phyloP scores from a whole-genome alignment of 2,329 filamentous ascomycete genomes.

The Colletotrichum sp. region DNA sequence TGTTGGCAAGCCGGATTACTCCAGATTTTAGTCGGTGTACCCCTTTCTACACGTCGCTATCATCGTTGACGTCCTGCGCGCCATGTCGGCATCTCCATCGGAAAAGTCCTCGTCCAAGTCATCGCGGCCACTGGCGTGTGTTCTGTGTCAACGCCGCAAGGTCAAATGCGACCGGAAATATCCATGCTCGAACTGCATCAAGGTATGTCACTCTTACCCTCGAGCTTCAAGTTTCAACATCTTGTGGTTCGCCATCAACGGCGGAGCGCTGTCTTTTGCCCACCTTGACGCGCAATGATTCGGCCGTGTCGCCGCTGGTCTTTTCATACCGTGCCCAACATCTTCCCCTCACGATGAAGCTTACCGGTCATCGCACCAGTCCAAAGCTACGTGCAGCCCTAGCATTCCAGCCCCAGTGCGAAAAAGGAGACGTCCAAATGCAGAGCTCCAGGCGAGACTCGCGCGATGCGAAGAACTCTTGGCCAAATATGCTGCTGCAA shows the following conservation, averaged over 20 bases:
- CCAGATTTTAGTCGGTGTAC: background rate
- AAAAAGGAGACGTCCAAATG: constrained; percentile 63
- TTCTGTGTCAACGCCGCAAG: constrained; percentile 66
- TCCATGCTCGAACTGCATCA: constrained; percentile 64
- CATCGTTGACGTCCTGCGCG: background rate
- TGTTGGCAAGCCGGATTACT: background rate
- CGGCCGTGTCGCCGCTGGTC: background rate
- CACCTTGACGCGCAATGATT: background rate
- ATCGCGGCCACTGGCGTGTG: constrained; percentile 40
- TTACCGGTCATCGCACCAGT: background rate
- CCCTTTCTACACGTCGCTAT: background rate
- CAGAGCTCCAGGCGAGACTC: constrained; percentile 64
- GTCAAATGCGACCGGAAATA: constrained; percentile 66
- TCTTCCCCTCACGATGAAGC: background rate
- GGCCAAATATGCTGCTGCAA: constrained; percentile 55
- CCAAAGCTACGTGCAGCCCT: constrained; percentile 53
- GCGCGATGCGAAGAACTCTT: constrained; percentile 63
- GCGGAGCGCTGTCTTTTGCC: background rate
- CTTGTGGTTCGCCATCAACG: background rate
- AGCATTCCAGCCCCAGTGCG: constrained; percentile 64
- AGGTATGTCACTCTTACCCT: background rate
- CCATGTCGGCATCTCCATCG: background rate
- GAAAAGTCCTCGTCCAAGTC: background rate
- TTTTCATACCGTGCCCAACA: background rate
- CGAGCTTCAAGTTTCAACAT: background rate